Conservation (phyloP, 805 yeast species). For the Yamadazyma tumulicola region DNA sequence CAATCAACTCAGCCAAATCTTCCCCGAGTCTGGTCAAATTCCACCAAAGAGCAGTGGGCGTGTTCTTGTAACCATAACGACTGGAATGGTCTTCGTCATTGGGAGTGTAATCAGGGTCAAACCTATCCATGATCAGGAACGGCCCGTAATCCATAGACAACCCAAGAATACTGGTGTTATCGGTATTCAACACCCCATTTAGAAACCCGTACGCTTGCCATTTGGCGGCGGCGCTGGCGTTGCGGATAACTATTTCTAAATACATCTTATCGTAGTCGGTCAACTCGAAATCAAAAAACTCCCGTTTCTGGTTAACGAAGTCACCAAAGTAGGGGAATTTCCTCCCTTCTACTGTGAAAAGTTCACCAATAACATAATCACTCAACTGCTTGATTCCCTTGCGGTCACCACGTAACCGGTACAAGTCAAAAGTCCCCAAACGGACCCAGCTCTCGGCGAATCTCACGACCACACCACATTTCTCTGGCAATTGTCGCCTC, state of each 20-base stretch:
- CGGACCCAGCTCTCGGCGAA: conserved; percentile 86
- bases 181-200: conserved; percentile 94
- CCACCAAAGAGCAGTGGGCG: conserved; percentile 92
- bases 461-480: conserved; percentile 81
- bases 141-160: conserved; percentile 93
- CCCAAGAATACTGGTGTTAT: conserved; percentile 88
- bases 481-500: conserved; percentile 65
- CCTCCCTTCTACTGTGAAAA: conserved; percentile 38
- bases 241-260: conserved; percentile 65
- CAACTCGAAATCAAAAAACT: conserved; percentile 22
- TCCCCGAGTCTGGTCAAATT: conserved; percentile 84
- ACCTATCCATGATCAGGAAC: conserved; percentile 83
- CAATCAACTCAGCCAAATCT: conserved; percentile 74
- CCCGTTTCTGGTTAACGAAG: conserved; percentile 17
- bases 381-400: conserved; percentile 58
- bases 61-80: conserved; percentile 78
- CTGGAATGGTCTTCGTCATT: conserved; percentile 77
- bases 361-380: conserved; percentile 67
- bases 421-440: conserved; percentile 83
- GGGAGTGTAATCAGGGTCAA: conserved; percentile 79
- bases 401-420: conserved; percentile 69
- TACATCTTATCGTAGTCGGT: conserved; percentile 70
- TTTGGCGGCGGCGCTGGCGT: conserved; percentile 72
- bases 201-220: conserved; percentile 93
- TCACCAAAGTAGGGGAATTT: conserved; percentile 28